Percentiles rank a stretch among this genome's conserved stretches.
phyloP scores from a whole-genome alignment of 2,329 filamentous ascomycete genomes.

The Cytospora chrysosperma region DNA sequence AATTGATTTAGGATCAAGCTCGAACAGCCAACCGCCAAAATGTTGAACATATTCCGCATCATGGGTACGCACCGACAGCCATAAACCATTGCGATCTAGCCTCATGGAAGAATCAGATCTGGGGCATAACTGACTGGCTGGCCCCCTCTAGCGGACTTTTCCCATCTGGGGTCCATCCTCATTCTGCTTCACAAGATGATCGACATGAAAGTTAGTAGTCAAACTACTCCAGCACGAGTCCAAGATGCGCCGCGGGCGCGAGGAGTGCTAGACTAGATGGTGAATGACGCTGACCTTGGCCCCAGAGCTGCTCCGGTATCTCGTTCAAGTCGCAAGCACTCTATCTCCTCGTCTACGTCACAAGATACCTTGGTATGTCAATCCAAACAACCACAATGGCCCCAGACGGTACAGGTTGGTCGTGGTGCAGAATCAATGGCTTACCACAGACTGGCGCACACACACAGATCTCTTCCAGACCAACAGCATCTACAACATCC shows the following conservation, averaged over 20 bases:
- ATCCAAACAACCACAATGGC: background rate
- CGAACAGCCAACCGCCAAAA: constrained; percentile 34
- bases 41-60: constrained; percentile 60
- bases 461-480: constrained; percentile 79
- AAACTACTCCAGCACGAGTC: background rate
- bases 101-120: constrained; percentile 1
- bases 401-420: background rate
- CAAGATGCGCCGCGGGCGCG: background rate
- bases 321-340: constrained; percentile 98
- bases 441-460: background rate
- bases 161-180: constrained; percentile 89
- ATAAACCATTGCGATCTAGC: constrained; percentile 16
- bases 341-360: constrained; percentile 91
- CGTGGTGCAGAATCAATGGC: constrained; percentile 13
- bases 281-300: constrained; percentile 28
- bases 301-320: constrained; percentile 92
- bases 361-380: constrained; percentile 79
- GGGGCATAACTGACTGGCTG: constrained; percentile 24
- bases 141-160: constrained; percentile 75
- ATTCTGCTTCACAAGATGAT: constrained; percentile 98
- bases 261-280: background rate
- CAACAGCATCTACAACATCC: constrained; percentile 81
- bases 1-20: constrained; percentile 4
- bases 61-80: constrained; percentile 43
- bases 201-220: constrained; percentile 79